Percentiles rank a stretch among this genome's conserved stretches.
phyloP scores from a whole-genome alignment of 2,329 filamentous ascomycete genomes.

The Botrytis fabae region DNA sequence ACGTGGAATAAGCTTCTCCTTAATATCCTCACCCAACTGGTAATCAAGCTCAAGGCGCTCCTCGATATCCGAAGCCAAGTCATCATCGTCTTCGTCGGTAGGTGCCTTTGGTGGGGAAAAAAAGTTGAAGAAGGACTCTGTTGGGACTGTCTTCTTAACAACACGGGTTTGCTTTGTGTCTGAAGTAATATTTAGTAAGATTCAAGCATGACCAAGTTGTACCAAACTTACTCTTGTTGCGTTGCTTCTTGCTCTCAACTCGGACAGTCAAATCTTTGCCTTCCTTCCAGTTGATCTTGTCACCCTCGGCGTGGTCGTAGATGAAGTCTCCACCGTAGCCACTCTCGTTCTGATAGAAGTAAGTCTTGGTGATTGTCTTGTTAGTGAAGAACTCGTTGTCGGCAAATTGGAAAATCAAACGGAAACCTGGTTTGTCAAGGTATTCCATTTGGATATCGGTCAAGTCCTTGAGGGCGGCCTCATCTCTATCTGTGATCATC shows the following conservation, averaged over 20 bases:
- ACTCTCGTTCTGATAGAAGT: constrained; percentile 98
- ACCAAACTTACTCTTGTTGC: constrained; percentile 85
- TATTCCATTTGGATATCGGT: constrained; percentile 98
- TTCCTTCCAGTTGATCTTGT: constrained; percentile 96
- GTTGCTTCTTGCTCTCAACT: constrained; percentile 98
- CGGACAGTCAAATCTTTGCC: constrained; percentile 92
- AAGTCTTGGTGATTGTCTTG: constrained; percentile 96
- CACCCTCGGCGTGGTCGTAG: constrained; percentile 97
- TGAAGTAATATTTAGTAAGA: constrained; percentile 43
- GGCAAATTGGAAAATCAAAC: constrained; percentile 93
- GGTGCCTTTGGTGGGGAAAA: constrained; percentile 93
- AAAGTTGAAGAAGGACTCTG: constrained; percentile 92
- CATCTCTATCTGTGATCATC: constrained; percentile 98
- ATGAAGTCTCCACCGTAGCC: constrained; percentile 99
- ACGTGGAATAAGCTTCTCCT: constrained; percentile 98
- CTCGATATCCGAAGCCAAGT: constrained; percentile 87
- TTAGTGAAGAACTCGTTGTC: constrained; percentile 98
- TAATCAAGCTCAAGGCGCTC: constrained; percentile 98
- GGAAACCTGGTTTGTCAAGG: constrained; percentile 96
- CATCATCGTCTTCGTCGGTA: constrained; percentile 66
- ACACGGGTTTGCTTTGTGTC: constrained; percentile 99
- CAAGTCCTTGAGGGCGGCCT: constrained; percentile 86
- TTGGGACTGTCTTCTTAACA: constrained; percentile 98
- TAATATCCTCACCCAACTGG: constrained; percentile 98
- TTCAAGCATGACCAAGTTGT: neutral